Evolutionary conservation across 768 basidiomycete species (phyloP), one percentile per base, ranked within the genome.

Genomic region (Kwoniella newhampshirensis): DNA sequence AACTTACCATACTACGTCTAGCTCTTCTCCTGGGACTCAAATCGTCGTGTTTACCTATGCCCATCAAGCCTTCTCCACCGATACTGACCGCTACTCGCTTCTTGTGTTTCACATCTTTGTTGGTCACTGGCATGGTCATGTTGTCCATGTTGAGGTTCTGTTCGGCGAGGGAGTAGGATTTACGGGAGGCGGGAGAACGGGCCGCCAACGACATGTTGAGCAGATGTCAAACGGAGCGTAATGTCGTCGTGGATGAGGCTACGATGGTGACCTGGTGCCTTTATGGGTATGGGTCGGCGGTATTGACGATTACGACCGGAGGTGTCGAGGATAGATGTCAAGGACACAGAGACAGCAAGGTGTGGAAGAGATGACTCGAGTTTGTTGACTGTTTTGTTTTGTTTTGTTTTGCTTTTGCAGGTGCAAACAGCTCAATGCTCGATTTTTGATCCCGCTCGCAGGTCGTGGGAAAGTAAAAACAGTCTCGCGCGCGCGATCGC

Each of bases 11-110:
- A 28, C 41, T 54, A 8, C 67, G 26, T 47, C 67, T 60, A 11
- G 67, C 67, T 45, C 62, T 46, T 20, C 62, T 48, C 23, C 58
- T 51, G 6, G 67, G 67, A 50, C 63, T 68, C 54, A 68, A 12
- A 13, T 51, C 54, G 13, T 54, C 41, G 5, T 21, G 13, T 13
- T 32, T 32, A 6, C 32, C 30, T 35, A 23, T 37, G 49, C n/a
- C 44, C 51, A 20, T 49, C 49, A 23, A 45, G 30, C 30, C 21
- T 41, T 55, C 54, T n/a, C 61, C 64, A 8, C 53, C 57, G 20
- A 51, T 39, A 48, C 60, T 53, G 32, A 48, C 12, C 18, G 44
- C 56, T 25, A 41, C 54, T 21, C 56, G 17, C 30, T 67, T 59
- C 60, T 62, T 63, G 15, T 35, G 21, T 26, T 60, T 54, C 11